A percentile compares a stretch with the other conserved stretches of the same genome.
Conservation (phyloP, 371 early-diverging fungal species). For the Zychaea mexicana region DNA sequence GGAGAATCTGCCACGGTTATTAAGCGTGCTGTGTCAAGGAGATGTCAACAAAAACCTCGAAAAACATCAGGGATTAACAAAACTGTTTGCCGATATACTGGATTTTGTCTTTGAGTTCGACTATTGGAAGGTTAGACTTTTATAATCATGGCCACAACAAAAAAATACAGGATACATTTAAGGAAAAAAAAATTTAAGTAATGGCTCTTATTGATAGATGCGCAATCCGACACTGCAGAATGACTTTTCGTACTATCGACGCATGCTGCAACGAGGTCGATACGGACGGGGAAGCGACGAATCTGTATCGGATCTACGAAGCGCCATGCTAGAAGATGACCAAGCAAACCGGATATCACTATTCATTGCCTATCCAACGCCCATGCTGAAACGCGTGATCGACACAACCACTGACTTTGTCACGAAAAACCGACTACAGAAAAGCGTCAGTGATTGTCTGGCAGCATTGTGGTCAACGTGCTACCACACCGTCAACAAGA, state of each 20-base stretch:
- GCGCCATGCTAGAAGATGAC: conserved; percentile 79
- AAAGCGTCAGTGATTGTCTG: conserved; percentile 65
- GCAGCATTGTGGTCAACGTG: conserved; percentile 70
- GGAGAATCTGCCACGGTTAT: conserved; percentile 70
- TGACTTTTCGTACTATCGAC: conserved; percentile 95
- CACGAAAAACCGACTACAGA: conserved; percentile 39
- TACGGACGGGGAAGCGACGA: conserved; percentile 17
- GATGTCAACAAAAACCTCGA: conserved; percentile 72
- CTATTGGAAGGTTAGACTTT: conserved; percentile 88
- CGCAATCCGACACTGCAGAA: conserved; percentile 92
- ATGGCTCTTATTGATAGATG: conserved; percentile 59
- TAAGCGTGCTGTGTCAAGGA: conserved; percentile 74
- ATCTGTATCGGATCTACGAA: conserved; percentile 42
- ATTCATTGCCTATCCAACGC: conserved; percentile 94
- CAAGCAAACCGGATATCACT: conserved; percentile 91
- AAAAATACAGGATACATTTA: no score
- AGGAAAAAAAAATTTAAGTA: conserved; percentile 23
- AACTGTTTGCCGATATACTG: conserved; percentile 80
- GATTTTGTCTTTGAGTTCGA: conserved; percentile 92
- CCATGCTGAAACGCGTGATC: conserved; percentile 88
- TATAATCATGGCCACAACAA: no score
- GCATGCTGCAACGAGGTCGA: conserved; percentile 80
- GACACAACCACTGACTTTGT: conserved; percentile 72
- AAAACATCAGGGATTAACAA: conserved; percentile 77
- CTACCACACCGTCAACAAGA: conserved; percentile 67